Base-by-base conservation (phyloP, 2,329 filamentous ascomycete genomes). In the Pseudogymnoascus verrucosus region DNA sequence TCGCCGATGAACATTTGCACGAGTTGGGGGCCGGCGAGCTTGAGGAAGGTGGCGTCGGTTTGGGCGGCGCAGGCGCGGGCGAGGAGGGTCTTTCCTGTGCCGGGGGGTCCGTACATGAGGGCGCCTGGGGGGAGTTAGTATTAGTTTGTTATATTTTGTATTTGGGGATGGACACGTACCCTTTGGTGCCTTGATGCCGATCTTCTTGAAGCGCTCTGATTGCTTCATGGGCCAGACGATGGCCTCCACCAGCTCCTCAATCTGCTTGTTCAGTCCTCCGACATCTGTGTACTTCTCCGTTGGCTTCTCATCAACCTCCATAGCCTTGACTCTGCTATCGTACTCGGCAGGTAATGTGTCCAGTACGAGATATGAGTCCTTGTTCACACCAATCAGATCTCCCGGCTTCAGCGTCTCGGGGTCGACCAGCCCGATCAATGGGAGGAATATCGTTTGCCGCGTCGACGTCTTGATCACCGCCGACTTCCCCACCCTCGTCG, bases 161-260 rank as follows among this genome's bases (percentile, higher is more conserved):
- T 19, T 19, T 19, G 21, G 1, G 2, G 34, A 28, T 61, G n/a
- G 61, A 37, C 63, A 71, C 78, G 66, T 85, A 97, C 95, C 95
- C 80, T 99, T 99, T 12, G 95, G 95, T 42, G 95, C 93, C 81
- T 99, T 99, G 82, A 99, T 99, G 70, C 95, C 95, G 73, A 99
- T 97, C 84, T 97, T 98, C 84, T 97, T 98, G 82, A 99, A 99
- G 19, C 93, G 86, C 71, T 99, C 96, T 1, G 95, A 93, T 79
- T 99, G 93, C 84, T 98, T 98, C 95, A 99, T 99, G 1, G 95
- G 95, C 93, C 93, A 98, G 31, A 99, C 95, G 60, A 99, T 95
- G 63, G 95, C 95, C 80, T 99, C 95, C 7, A 99, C 93, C 63
- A 99, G 84, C 79, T 99, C 96, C 76, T 97, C 93, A 74, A 99